Evolutionary conservation across 2,329 filamentous ascomycete genomes (phyloP).

Genomic region (Cladobotryum protrusum): DNA sequence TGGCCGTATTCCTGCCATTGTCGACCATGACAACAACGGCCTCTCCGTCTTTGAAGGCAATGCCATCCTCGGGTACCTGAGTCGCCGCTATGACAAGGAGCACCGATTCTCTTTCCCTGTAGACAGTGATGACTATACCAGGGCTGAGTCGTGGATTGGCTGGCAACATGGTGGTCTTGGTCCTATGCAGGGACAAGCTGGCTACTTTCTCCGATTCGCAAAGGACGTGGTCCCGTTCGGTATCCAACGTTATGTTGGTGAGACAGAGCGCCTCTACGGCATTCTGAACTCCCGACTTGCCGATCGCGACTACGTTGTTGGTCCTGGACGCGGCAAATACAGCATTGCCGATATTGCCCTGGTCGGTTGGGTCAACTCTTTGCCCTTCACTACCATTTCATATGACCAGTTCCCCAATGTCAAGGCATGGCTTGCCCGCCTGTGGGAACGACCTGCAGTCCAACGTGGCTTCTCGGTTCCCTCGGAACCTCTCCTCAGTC

Average conservation of each 20-base stretch:
- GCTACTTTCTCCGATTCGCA: slow-evolving; percentile 64
- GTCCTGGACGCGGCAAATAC: slow-evolving; percentile 48
- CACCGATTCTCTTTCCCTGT: slow-evolving; percentile 29
- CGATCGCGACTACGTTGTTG: slow-evolving; percentile 46
- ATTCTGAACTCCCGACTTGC: slow-evolving; percentile 61
- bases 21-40: slow-evolving; percentile 57
- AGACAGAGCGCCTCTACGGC: slow-evolving; percentile 67
- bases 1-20: slow-evolving; percentile 58
- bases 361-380: slow-evolving; percentile 60
- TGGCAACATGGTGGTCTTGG: slow-evolving; percentile 72
- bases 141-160: slow-evolving; percentile 47
- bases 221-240: slow-evolving; percentile 65
- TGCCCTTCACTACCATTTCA: slow-evolving; percentile 35
- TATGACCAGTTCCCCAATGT: slow-evolving; percentile 61
- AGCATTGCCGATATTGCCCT: slow-evolving; percentile 67
- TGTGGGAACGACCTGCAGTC: slow-evolving; percentile 61
- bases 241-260: slow-evolving; percentile 68
- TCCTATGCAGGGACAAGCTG: slow-evolving; percentile 67
- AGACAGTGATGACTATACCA: slow-evolving; percentile 33
- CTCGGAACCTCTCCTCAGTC: slow-evolving; percentile 37
- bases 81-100: slow-evolving; percentile 64
- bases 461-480: slow-evolving; percentile 70
- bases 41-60: slow-evolving; percentile 68
- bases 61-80: slow-evolving; percentile 67
- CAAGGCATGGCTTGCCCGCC: slow-evolving; percentile 65